Evolutionary conservation across 352 stramenopile genomes (phyloP), one percentile per base, ranked within the genome.

Genomic region (Globisporangium nagaii): DNA sequence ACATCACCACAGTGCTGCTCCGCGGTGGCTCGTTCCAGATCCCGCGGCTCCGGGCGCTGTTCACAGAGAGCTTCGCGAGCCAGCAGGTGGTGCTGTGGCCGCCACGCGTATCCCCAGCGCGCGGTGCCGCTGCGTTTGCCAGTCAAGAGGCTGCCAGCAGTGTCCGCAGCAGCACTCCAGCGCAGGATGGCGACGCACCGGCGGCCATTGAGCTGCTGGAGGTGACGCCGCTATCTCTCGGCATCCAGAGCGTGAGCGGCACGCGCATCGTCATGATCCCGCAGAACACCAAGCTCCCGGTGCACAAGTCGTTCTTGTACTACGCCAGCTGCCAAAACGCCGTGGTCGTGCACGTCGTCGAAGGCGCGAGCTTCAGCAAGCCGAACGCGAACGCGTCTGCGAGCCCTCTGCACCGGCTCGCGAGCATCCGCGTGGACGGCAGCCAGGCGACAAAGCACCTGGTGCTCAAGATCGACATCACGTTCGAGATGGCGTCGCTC

Each of bases 381-480:
- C n/a, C 43, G 17, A 60, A 35, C 1, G 13, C 44, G 60, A 32
- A 11, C 22, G 9, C 48, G 52, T 17, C 46, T 55, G 10, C 17
- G 6, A 39, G 34, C 11, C 11, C 9, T 12, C 15, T 50, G 19
- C 65, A 76, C 31, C 56, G 48, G 10, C 24, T 76, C 19, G 66
- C 51, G 13, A 61, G 39, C 17, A 36, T 76, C 25, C 49, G 54
- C 17, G 47, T 76, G 11, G 58, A 73, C 40, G 62, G 48, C 13
- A 63, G 47, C 36, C 62, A 51, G 15, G 48, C 65, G 12, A 61
- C 65, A 32, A 40, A 46, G 10, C 55, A 53, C 4, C 58, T 68
- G 28, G 60, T 71, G 60, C 44, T 74, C 34, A 73, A 72, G 20
- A 45, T 76, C 19, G 68, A 76, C 24, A 58, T 73, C 20, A 40